A percentile compares a stretch with the other conserved stretches of the same genome.
Evolutionary conservation across 2,329 filamentous ascomycete genomes (phyloP).

Genomic region (Fusarium albosuccineum): DNA sequence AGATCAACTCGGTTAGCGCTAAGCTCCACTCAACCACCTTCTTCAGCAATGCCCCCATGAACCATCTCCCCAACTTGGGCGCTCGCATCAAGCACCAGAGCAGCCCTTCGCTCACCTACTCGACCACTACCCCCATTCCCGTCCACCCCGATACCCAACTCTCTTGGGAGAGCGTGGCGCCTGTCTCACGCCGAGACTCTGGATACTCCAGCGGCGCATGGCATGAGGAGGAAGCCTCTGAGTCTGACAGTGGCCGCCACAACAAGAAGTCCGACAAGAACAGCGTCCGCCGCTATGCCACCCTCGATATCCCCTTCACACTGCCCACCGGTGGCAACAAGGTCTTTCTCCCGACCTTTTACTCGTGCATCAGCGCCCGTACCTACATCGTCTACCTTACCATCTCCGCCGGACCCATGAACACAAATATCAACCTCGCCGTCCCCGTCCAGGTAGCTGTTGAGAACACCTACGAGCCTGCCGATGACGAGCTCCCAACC

Average conservation of each 20-base stretch:
- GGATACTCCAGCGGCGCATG: constrained; percentile 63
- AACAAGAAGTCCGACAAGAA: constrained; percentile 48
- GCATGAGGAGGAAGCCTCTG: constrained; percentile 51
- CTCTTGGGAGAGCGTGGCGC: constrained; percentile 57
- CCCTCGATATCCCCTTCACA: constrained; percentile 61
- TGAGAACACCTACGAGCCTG: constrained; percentile 51
- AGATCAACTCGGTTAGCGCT: constrained; percentile 61
- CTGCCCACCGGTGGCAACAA: constrained; percentile 63
- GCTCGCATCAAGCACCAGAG: constrained; percentile 56
- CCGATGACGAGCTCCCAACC: constrained; percentile 56
- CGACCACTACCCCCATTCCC: constrained; percentile 58
- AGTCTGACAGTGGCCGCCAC: constrained; percentile 48
- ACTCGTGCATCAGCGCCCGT: constrained; percentile 68
- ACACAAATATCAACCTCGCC: constrained; percentile 58
- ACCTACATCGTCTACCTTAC: constrained; percentile 66
- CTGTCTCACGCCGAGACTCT: constrained; percentile 61
- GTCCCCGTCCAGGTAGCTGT: constrained; percentile 67
- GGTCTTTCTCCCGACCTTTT: constrained; percentile 68
- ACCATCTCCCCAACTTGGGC: constrained; percentile 64
- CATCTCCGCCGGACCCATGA: constrained; percentile 58
- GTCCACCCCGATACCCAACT: constrained; percentile 51
- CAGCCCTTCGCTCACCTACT: constrained; percentile 62
- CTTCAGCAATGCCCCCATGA: constrained; percentile 62
- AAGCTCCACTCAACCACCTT: constrained; percentile 67
- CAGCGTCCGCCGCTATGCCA: constrained; percentile 56